These are phyloP conservation scores for Penicillium concentricum DNA, from an alignment of 2,329 filamentous ascomycete genomes.

Conservation along the genomic window DNA sequence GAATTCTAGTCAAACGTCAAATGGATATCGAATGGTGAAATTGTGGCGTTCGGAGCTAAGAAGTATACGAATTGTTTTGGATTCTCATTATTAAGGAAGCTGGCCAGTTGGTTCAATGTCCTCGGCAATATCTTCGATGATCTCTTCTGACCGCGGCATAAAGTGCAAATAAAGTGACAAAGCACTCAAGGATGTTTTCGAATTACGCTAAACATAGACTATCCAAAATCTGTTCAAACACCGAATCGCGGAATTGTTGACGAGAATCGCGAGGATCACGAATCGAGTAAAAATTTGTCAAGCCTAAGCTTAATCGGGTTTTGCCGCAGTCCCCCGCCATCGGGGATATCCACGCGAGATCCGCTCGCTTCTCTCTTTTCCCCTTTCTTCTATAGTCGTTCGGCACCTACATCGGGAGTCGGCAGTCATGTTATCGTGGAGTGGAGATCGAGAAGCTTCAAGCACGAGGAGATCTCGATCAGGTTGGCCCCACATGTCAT, in stretches of 20 bases:
- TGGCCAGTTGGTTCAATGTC: neutral
- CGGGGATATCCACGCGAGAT: conserved; percentile 17
- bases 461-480: conserved; percentile 14
- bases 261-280: neutral
- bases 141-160: too few species aligned
- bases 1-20: neutral
- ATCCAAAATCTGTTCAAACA: too few species aligned
- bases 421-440: conserved; percentile 10
- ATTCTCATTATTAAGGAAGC: neutral
- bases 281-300: neutral
- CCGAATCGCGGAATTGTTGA: too few species aligned
- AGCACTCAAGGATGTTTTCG: too few species aligned
- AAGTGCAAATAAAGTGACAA: too few species aligned
- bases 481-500: conserved; percentile 10
- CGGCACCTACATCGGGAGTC: neutral
- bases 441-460: conserved; percentile 8
- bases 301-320: conserved; percentile 1
- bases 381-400: conserved; percentile 1
- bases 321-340: conserved; percentile 12
- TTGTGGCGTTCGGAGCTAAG: neutral
- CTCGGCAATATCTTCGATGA: too few species aligned
- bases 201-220: too few species aligned
- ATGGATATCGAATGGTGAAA: neutral
- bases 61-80: neutral
- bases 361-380: conserved; percentile 7